A percentile compares a stretch with the other conserved stretches of the same genome.
These are phyloP conservation scores for Aspergillus ellipticus DNA, from an alignment of 495 filamentous ascomycete species.

Conservation along the genomic window DNA sequence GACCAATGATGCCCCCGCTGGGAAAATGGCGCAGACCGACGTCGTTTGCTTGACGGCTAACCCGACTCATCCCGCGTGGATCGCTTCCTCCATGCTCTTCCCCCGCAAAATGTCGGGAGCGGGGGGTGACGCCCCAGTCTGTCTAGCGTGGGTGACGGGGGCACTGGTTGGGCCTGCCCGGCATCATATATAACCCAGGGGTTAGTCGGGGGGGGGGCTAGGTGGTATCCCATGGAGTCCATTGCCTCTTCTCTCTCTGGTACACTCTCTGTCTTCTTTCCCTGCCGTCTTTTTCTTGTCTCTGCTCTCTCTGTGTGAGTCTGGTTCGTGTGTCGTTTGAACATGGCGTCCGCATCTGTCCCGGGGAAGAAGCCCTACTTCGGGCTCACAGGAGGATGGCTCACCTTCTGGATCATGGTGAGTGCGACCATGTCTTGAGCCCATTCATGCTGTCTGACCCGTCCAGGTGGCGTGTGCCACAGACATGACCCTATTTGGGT, in stretches of 20 bases:
- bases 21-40: not conserved
- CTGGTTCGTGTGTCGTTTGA: not conserved
- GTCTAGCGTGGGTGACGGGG: not conserved
- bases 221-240: no score
- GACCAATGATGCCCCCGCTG: not conserved
- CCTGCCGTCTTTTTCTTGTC: no score
- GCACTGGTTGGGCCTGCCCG: no score
- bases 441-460: not conserved
- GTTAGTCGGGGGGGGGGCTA: no score
- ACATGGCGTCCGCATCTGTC: not conserved
- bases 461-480: not conserved
- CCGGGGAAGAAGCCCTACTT: not conserved
- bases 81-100: not conserved
- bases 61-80: not conserved
- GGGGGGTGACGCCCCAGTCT: not conserved
- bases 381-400: not conserved
- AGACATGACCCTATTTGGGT: conserved; percentile 18
- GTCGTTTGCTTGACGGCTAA: not conserved
- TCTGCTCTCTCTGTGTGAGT: not conserved
- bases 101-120: not conserved
- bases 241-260: no score
- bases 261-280: no score
- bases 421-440: not conserved
- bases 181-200: no score
- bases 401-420: not conserved